Percentiles rank a stretch among this genome's conserved stretches.
These are phyloP conservation scores for Nicotiana paniculata DNA, from an alignment of 257 asterid species.

Conservation along the genomic window DNA sequence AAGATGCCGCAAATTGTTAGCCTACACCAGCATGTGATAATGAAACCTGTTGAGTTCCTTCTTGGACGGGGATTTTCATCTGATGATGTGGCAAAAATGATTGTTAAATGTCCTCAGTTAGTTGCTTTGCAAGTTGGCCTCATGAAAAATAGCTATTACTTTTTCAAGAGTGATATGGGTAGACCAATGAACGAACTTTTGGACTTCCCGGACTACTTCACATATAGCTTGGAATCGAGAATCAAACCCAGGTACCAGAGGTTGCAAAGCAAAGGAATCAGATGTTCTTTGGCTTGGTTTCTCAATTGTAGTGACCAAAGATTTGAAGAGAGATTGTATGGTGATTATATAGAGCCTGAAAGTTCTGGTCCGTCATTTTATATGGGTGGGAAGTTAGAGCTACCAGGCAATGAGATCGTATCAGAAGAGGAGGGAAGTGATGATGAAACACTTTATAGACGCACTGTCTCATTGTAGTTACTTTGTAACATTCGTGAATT, in stretches of 20 bases:
- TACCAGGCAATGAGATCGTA: slow-evolving; percentile 54
- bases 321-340: slow-evolving; percentile 83
- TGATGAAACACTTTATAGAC: slow-evolving; percentile 76
- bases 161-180: slow-evolving; percentile 79
- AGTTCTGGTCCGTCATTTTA: slow-evolving; percentile 64
- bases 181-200: slow-evolving; percentile 62
- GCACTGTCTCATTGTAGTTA: slow-evolving; percentile 67
- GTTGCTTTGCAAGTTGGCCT: slow-evolving; percentile 70
- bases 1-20: slow-evolving; percentile 82
- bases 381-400: slow-evolving; percentile 82
- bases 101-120: slow-evolving; percentile 80
- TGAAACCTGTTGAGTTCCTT: slow-evolving; percentile 74
- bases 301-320: slow-evolving; percentile 88
- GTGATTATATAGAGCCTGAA: slow-evolving; percentile 74
- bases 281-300: slow-evolving; percentile 84
- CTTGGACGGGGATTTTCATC: slow-evolving; percentile 54
- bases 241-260: slow-evolving; percentile 79
- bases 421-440: slow-evolving; percentile 90
- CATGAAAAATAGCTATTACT: slow-evolving; percentile 81
- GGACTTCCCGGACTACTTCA: slow-evolving; percentile 85
- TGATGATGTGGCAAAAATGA: slow-evolving; percentile 66
- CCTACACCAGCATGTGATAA: slow-evolving; percentile 72
- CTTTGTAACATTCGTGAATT: neutral
- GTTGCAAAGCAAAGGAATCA: slow-evolving; percentile 67
- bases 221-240: slow-evolving; percentile 80